Evolutionary conservation across 441 rosid genomes (phyloP).

Genomic region (Arabidopsis hybrid): DNA sequence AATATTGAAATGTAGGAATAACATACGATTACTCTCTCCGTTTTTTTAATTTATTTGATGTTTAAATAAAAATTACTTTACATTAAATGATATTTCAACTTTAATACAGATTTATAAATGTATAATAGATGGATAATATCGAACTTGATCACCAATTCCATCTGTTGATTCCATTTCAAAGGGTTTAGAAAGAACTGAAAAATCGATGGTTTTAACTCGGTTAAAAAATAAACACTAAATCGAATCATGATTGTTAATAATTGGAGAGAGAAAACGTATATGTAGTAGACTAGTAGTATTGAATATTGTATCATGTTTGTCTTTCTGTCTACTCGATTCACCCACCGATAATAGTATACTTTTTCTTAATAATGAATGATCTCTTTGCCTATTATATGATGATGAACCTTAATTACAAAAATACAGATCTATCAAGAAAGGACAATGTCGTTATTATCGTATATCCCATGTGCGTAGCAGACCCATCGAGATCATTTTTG

Average conservation of each 20-base stretch:
- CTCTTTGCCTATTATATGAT: neutral
- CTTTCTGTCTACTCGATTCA: constrained; percentile 29
- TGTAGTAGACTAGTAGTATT: neutral
- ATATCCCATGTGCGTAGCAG: constrained; percentile 30
- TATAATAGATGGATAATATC: neutral
- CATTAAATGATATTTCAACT: no score
- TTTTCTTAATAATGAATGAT: neutral
- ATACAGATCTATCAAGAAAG: constrained; percentile 23
- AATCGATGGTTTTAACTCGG: neutral
- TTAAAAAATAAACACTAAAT: neutral
- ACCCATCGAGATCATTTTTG: neutral
- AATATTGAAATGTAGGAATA: no score
- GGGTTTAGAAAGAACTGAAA: neutral
- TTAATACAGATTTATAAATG: neutral
- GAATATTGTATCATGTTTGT: constrained; percentile 20
- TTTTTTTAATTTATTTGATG: no score
- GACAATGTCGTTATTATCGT: constrained; percentile 33
- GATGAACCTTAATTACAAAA: constrained; percentile 7
- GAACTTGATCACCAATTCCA: neutral
- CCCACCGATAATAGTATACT: constrained; percentile 5
- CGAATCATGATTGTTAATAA: constrained; percentile 6
- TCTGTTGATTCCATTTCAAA: neutral
- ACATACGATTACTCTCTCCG: no score
- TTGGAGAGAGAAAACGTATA: constrained; percentile 21
- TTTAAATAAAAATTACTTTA: no score